These are phyloP conservation scores for Ceratocystis ficicola DNA, from an alignment of 2,329 filamentous ascomycete species.

Conservation along the genomic window DNA sequence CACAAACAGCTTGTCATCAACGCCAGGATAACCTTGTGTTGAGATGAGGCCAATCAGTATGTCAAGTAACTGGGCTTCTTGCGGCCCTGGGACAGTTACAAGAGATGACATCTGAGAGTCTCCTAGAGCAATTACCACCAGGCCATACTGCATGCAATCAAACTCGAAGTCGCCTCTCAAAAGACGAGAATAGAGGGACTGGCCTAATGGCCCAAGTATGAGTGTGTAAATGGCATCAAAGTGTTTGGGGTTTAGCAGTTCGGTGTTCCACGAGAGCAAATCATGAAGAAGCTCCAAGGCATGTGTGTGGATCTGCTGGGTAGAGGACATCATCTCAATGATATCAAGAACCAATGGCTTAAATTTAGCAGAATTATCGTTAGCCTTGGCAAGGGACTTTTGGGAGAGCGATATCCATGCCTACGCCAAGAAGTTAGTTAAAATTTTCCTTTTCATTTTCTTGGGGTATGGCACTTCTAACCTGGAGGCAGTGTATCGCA, in stretches of 20 bases:
- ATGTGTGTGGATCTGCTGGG: conserved; percentile 45
- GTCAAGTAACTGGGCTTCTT: conserved; percentile 42
- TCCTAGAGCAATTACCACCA: conserved; percentile 56
- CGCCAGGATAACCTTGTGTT: conserved; percentile 53
- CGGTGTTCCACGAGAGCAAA: conserved; percentile 50
- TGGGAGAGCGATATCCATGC: conserved; percentile 25
- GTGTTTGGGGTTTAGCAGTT: conserved; percentile 48
- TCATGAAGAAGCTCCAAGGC: conserved; percentile 55
- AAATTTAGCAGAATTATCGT: conserved; percentile 7
- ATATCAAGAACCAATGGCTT: conserved; percentile 47
- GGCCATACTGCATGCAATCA: conserved; percentile 52
- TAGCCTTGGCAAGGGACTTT: conserved; percentile 12
- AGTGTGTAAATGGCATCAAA: conserved; percentile 46
- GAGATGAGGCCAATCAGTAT: conserved; percentile 54
- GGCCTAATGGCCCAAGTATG: conserved; percentile 49
- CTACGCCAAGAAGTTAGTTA: conserved; percentile 22
- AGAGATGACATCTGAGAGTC: conserved; percentile 52
- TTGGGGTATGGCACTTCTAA: conserved; percentile 28
- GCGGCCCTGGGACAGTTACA: conserved; percentile 40
- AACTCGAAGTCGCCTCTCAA: conserved; percentile 50
- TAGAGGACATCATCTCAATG: conserved; percentile 38
- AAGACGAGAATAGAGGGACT: conserved; percentile 42
- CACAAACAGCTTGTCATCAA: conserved; percentile 63
- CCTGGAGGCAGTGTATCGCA: conserved; percentile 50
- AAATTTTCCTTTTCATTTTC: background rate